A percentile compares a stretch with the other conserved stretches of the same genome.
These are phyloP conservation scores for Pisolithus sp. DNA, from an alignment of 768 basidiomycete species.

Conservation along the genomic window DNA sequence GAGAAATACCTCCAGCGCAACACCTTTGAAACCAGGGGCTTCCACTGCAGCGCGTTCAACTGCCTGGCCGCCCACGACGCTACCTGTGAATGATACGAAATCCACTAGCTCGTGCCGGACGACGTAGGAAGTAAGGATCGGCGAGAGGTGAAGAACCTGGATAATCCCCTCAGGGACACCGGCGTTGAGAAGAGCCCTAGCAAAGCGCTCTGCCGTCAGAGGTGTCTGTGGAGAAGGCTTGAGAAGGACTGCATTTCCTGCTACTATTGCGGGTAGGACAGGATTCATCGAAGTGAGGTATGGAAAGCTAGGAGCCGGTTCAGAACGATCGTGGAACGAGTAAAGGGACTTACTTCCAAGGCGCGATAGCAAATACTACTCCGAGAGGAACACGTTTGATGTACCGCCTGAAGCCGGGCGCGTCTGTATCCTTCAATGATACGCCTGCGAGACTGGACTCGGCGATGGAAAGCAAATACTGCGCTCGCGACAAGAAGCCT, in stretches of 20 bases:
- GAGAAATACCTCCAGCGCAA: slow-evolving; percentile 66
- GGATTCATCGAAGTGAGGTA: slow-evolving; percentile 89
- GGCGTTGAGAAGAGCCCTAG: slow-evolving; percentile 58
- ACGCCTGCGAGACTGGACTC: slow-evolving; percentile 67
- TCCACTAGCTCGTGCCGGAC: slow-evolving; percentile 62
- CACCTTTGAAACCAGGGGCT: slow-evolving; percentile 74
- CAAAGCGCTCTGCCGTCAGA: slow-evolving; percentile 76
- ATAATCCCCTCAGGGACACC: slow-evolving; percentile 73
- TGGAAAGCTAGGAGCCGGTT: slow-evolving; percentile 54
- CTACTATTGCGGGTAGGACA: slow-evolving; percentile 83
- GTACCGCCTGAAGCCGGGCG: slow-evolving; percentile 76
- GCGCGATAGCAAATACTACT: slow-evolving; percentile 80
- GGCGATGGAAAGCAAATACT: slow-evolving; percentile 84
- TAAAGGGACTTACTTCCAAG: slow-evolving; percentile 75
- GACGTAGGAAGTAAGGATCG: slow-evolving; percentile 50
- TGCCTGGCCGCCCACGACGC: slow-evolving; percentile 67
- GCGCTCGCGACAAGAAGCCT: slow-evolving; percentile 75
- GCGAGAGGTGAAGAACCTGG: slow-evolving; percentile 70
- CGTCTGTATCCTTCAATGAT: slow-evolving; percentile 66
- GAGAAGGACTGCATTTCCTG: slow-evolving; percentile 85
- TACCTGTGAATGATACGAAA: slow-evolving; percentile 90
- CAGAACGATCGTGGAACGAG: neutral
- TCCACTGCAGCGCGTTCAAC: slow-evolving; percentile 66
- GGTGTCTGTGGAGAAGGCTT: slow-evolving; percentile 98
- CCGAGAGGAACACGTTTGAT: slow-evolving; percentile 84